Evolutionary conservation across 768 basidiomycete species (phyloP).

Genomic region (Leucosporidium yakuticum): DNA sequence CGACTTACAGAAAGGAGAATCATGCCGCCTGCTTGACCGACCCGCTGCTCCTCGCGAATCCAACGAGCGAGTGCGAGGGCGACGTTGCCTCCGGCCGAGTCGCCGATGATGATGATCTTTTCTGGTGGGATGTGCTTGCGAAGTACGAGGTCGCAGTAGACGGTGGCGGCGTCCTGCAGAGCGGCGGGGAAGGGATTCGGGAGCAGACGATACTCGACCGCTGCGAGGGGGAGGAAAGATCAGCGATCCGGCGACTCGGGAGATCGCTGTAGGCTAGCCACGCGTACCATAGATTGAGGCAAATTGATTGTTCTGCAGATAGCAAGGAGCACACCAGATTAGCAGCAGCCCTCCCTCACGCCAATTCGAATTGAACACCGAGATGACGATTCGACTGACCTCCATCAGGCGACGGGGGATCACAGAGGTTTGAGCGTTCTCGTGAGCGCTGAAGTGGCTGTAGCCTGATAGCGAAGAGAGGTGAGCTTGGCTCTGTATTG

Average conservation of each 20-base stretch:
- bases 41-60: constrained; percentile 29
- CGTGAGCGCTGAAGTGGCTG: constrained; percentile 24
- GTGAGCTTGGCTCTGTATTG: not conserved
- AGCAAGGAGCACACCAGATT: too few species aligned
- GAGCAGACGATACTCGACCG: constrained; percentile 64
- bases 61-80: constrained; percentile 45
- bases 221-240: constrained; percentile 42
- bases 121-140: constrained; percentile 54
- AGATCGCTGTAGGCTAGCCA: not conserved
- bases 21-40: constrained; percentile 12
- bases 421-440: constrained; percentile 16
- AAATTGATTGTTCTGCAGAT: constrained; percentile 18
- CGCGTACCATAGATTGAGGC: constrained; percentile 14
- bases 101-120: constrained; percentile 63
- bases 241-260: not conserved
- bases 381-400: constrained; percentile 19
- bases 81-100: constrained; percentile 73
- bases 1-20: constrained; percentile 23
- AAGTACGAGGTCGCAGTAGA: constrained; percentile 62
- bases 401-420: constrained; percentile 33
- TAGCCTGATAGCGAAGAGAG: not conserved
- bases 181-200: constrained; percentile 63
- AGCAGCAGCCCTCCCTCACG: too few species aligned
- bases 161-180: constrained; percentile 66
- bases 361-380: too few species aligned